Base-by-base conservation (phyloP, 352 stramenopile genomes). In the Globisporangium recalcitrans region DNA sequence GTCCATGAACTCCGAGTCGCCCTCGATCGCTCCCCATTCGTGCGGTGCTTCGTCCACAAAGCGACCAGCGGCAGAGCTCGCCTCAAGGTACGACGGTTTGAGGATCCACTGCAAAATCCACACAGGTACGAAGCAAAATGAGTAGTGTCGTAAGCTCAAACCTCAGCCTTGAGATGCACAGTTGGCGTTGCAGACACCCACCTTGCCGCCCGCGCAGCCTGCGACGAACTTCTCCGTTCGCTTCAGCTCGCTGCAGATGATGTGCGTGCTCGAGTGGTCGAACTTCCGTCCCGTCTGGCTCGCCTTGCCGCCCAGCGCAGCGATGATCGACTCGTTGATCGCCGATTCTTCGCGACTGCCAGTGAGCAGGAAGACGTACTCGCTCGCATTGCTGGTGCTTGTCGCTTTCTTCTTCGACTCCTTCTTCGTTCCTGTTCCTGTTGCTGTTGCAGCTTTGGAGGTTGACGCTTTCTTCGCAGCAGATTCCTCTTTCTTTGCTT, bases 221-320 rank as follows among this genome's bases (percentile, higher is more conserved):
- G 82, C 80, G 21, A 95, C 75, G 58, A 95, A 91, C 64, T 95
- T 95, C 63, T 95, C 87, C 4, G 87, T 95, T 2, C 87, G 80
- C 71, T 92, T 92, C 27, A 95, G 74, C 59, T 94, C 83, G 36
- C 78, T 92, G 67, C 82, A 94, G 60, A 95, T 91, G 66, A 95
- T 88, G 67, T 95, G 83, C 3, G 87, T 93, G 66, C 85, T 88
- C 22, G 70, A 70, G 44, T 61, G 73, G 42, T 95, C 85, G 65
- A 80, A 95, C 19, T 78, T 76, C 26, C 87, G 78, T 40, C 77
- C 80, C 34, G 76, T 86, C 26, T 88, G 65, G 61, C 84, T 87
- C 16, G 91, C 77, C 16, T 58, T 73, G 40, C 77, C 85, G 46
- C 82, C 85, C 19, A 95, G 65, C 2, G 71, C 73, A 29, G 76